Conservation (phyloP, 2,329 filamentous ascomycete genomes). For the Blastomyces gilchristii region DNA sequence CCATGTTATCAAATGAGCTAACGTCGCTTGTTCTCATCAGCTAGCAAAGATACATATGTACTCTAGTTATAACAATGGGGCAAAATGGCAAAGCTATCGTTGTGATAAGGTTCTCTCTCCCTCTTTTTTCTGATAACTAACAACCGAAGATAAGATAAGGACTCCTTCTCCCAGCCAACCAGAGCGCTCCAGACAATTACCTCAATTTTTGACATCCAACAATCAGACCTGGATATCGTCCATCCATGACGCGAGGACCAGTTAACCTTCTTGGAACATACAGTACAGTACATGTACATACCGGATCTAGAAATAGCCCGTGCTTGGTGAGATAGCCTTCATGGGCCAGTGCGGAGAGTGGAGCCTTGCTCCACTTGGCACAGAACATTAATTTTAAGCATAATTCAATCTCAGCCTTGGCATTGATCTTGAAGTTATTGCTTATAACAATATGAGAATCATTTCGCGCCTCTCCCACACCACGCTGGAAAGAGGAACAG, state of each 20-base stretch:
- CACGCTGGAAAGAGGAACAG: slow-evolving; percentile 29
- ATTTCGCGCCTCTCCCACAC: slow-evolving; percentile 32
- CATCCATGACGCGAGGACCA: no score
- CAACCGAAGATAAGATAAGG: slow-evolving; percentile 5
- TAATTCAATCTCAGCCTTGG: neutral
- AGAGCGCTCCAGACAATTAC: neutral
- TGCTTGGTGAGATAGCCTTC: neutral
- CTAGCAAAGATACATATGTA: no score
- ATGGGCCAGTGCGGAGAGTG: neutral
- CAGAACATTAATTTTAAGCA: neutral
- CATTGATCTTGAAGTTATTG: neutral
- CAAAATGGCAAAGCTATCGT: neutral
- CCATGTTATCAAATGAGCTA: neutral
- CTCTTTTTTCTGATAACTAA: neutral
- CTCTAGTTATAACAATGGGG: no score
- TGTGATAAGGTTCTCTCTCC: neutral
- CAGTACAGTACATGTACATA: no score
- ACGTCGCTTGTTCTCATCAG: neutral
- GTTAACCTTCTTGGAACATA: neutral
- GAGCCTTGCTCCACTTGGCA: neutral
- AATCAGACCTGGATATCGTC: neutral
- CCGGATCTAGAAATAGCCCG: neutral
- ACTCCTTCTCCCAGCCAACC: neutral
- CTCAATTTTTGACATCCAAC: neutral
- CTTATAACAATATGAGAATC: slow-evolving; percentile 12